phyloP scores from a whole-genome alignment of 2,329 filamentous ascomycete genomes.

The Periglandula ipomoeae region DNA sequence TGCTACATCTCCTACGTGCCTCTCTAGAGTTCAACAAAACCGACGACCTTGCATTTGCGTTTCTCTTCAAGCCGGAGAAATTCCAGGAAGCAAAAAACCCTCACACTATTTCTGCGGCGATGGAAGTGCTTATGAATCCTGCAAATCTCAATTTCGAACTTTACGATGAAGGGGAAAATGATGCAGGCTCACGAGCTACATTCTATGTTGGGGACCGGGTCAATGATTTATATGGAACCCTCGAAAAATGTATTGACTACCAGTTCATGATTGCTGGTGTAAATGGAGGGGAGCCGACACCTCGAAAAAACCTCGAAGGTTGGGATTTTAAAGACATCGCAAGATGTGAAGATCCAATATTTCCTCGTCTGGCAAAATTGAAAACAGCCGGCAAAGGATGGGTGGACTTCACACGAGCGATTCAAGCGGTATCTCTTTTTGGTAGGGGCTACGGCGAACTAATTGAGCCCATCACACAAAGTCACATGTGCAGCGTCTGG shows the following conservation, averaged over 20 bases:
- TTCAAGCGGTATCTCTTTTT: conserved; percentile 14
- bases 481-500: neutral
- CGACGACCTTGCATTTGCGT: conserved; percentile 4
- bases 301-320: conserved; percentile 17
- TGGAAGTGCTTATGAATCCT: neutral
- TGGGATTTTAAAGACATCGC: conserved; percentile 21
- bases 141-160: neutral
- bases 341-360: conserved; percentile 8
- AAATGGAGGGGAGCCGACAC: conserved; percentile 7
- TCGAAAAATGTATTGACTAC: neutral
- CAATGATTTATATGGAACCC: neutral
- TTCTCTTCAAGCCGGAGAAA: neutral
- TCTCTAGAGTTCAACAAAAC: conserved; percentile 9
- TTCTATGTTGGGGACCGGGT: neutral
- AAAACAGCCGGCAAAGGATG: conserved; percentile 10
- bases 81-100: neutral
- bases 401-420: conserved; percentile 16
- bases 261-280: conserved; percentile 1
- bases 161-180: neutral
- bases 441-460: conserved; percentile 15
- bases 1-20: conserved; percentile 15
- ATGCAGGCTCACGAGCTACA: too few relatives aligned
- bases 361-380: conserved; percentile 14
- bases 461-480: neutral
- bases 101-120: neutral